Evolutionary conservation across 208 protist species (phyloP).

Genomic region (Trichomonas tenax): DNA sequence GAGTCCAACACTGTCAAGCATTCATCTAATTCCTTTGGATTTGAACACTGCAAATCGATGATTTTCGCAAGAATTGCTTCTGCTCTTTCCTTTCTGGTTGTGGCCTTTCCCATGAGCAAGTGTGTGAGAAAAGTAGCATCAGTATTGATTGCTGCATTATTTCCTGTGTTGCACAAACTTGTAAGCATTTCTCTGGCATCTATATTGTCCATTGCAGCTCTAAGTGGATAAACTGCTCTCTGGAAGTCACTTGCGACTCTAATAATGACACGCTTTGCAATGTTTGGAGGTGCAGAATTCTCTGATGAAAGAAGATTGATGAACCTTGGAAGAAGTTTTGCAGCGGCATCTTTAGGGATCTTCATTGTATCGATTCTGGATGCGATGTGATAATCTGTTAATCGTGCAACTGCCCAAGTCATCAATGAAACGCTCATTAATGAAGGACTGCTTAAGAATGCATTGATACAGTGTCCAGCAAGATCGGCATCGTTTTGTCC

Average conservation of each 20-base stretch:
- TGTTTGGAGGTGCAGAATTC: background rate
- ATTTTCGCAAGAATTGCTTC: background rate
- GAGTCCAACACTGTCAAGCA: too few species aligned
- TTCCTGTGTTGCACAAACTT: background rate
- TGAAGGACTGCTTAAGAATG: background rate
- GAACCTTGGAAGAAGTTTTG: background rate
- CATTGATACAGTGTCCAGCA: background rate
- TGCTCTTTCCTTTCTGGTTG: background rate
- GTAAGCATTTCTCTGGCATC: background rate
- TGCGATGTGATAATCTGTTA: background rate
- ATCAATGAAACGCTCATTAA: background rate
- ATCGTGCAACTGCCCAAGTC: background rate
- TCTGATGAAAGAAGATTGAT: background rate
- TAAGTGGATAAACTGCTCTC: background rate
- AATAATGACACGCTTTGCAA: background rate
- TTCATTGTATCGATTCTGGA: background rate
- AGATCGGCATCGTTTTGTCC: background rate
- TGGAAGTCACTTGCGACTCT: background rate
- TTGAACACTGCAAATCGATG: background rate
- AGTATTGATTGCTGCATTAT: background rate
- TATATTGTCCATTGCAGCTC: background rate
- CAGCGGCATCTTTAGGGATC: background rate
- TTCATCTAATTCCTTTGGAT: too few species aligned
- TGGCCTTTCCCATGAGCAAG: background rate
- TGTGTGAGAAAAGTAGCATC: background rate